Evolutionary conservation across 208 protist species (phyloP), one percentile per base, ranked within the genome.

Genomic region (Acanthamoeba royreba): DNA sequence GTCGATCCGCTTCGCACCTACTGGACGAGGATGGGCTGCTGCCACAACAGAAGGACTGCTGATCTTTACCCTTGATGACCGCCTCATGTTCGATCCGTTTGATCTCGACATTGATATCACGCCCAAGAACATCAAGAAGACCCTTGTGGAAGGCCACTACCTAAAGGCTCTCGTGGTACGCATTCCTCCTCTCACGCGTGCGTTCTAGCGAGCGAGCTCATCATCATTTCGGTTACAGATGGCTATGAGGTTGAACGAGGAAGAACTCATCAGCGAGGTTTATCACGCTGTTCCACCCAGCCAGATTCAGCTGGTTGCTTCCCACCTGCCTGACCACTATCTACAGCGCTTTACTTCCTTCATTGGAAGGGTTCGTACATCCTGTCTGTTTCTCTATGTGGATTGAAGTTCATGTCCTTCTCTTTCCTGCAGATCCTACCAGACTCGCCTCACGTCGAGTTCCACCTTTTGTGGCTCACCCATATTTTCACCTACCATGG

Each of bases 91-190:
- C 92, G 98, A 98, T 87, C 98, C 98, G 28, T 95, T 95, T 45
- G 96, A 97, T n/a, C 95, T 98, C 35, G 96, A 97, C 31, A 38
- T 98, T 25, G 95, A 98, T 25, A 94, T 98, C 22, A 98, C 97
- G 2, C 96, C 97, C 15, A 87, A 95, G 17, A 53, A 87, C 49
- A 95, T 96, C 8, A 33, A n/a, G 49, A 25, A 40, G 35, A 55
- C 49, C 22, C 49, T 95, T 35, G 42, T 38, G 13, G 19, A 63
- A 7, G 88, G 89, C 35, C 49, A 96, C 31, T 95, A 96, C 92
- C 58, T 96, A 31, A 93, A 93, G 89, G 53, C 95, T 15, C 77
- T 97, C 61, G 28, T 96, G 46, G 95, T 96, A 93, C 47, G 86
- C 83, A 2, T 0, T 9, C 46, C 11, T 69, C 35, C 25, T n/a